Base-by-base conservation (phyloP, 192 early-diverging fungal genomes). In the Mortierella claussenii region DNA sequence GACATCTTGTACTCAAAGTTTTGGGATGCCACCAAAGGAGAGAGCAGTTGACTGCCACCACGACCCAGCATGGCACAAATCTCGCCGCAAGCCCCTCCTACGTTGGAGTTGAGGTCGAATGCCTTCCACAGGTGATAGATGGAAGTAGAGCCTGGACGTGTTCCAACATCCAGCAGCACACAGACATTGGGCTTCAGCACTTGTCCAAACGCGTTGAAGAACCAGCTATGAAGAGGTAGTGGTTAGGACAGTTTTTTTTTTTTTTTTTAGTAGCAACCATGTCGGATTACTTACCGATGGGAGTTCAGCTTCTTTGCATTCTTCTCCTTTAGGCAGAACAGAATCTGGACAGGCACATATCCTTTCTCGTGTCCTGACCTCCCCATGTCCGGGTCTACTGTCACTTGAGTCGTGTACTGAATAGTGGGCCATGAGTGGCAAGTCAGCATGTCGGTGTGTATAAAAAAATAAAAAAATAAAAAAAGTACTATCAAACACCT, bases 1-100 rank as follows among this genome's bases (percentile, higher is more conserved):
- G 92, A 94, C 87, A 97, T 97, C 69, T 98, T 98, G 89, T 98
- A 98, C 86, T 98, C 96, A 84, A 98, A 98, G 70, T 97, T 98
- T 81, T 98, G 96, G 5, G 93, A 90, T 3, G 96, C 96, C 0
- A 98, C 94, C 40, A 98, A 78, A 21, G 95, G 95, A 62, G 96
- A 97, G 40, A 66, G 64, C 87, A 89, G 32, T 83, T 87, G 20
- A 82, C 28, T 32, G 30, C 50, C 50, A 11, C 50, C 50, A 8
- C 28, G 81, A 37, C 95, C 96, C 36, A 92, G 79, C 56, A 94
- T 91, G 7, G 93, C 92, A 58, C 90, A 90, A 69, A 98, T 96
- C 80, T 98, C 96, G 40, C 96, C 96, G 64, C 96, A 98, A 10
- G 96, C 96, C 26, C 96, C 96, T 47, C 91, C 96, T 26, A 98